Base-by-base conservation (phyloP, 2,329 filamentous ascomycete genomes). In the Hypoxylon sp. region DNA sequence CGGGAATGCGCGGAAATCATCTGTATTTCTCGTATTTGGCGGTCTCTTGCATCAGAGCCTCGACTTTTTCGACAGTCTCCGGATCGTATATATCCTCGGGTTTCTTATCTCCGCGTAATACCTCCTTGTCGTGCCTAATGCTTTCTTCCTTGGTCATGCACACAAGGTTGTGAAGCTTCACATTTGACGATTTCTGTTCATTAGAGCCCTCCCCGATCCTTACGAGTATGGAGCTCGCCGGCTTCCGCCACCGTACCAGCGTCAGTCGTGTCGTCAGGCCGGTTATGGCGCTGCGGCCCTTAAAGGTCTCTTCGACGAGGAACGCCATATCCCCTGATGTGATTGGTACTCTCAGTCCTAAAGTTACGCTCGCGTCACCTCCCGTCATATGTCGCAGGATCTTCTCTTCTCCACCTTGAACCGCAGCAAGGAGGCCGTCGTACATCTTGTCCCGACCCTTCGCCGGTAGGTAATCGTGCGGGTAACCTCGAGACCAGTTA, bases 401-500 rank as follows among this genome's bases (percentile, higher is more conserved):
- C 55, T 90, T 88, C 71, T 96, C 92, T 71, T 97, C 91, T 11
- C 84, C 81, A 23, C 87, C 87, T 71, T 97, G 92, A 1, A 98
- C 76, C 17, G 83, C 82, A 0, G 87, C 86, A 2, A 95, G 78
- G 26, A 97, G 89, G 31, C 88, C 86, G 55, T 97, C 93, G 74
- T 97, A 97, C 82, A 97, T 88, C 77, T 96, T 97, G 43, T 96
- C 92, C 13, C 94, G 83, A 8, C 86, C 87, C 74, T 97, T 97
- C 48, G 85, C 87, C 0, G 88, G 86, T 0, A 91, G 78, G 72
- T 95, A 96, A 62, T 96, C 92, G 43, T 89, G 84, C 0, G 95
- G 95, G 69, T 99, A 99, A 6, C 88, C 90, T 63, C 18, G 3
- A 17, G 10, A 17, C 20, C 37, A 37, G 26, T 50, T 49, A 54